Conservation (phyloP, 2,329 filamentous ascomycete genomes). For the Penicillium sp. region DNA sequence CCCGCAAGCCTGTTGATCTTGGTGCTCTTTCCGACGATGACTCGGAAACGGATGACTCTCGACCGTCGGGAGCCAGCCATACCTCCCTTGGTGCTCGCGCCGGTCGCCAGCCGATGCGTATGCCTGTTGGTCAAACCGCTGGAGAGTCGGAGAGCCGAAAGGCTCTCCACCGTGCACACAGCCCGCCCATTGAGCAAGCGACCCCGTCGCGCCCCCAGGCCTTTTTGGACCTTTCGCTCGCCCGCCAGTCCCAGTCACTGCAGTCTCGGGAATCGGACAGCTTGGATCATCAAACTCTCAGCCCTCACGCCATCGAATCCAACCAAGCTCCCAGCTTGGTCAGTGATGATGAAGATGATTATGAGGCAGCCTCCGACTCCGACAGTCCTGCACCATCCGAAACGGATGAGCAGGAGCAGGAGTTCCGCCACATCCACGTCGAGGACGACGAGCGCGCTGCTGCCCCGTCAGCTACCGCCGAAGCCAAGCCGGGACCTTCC, state of each 20-base stretch:
- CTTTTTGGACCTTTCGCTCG: constrained; percentile 40
- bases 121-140: constrained; percentile 52
- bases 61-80: constrained; percentile 18
- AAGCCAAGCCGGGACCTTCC: constrained; percentile 34
- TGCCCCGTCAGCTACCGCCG: constrained; percentile 31
- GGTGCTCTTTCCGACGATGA: constrained; percentile 40
- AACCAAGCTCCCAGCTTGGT: constrained; percentile 77
- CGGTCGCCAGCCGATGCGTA: constrained; percentile 55
- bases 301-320: constrained; percentile 66
- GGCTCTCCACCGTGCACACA: constrained; percentile 44
- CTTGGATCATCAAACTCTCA: constrained; percentile 54
- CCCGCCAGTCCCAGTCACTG: constrained; percentile 35
- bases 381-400: constrained; percentile 51
- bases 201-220: constrained; percentile 35
- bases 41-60: constrained; percentile 36
- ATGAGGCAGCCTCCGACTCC: constrained; percentile 66
- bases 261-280: constrained; percentile 47
- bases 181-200: constrained; percentile 42
- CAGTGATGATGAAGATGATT: constrained; percentile 72
- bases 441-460: constrained; percentile 45
- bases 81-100: constrained; percentile 23
- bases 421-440: constrained; percentile 46
- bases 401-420: constrained; percentile 54
- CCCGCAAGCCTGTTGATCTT: constrained; percentile 44
- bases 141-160: constrained; percentile 56